Conservation (phyloP, 148 eudicot genomes). For the Heliamphora exappendiculata region DNA sequence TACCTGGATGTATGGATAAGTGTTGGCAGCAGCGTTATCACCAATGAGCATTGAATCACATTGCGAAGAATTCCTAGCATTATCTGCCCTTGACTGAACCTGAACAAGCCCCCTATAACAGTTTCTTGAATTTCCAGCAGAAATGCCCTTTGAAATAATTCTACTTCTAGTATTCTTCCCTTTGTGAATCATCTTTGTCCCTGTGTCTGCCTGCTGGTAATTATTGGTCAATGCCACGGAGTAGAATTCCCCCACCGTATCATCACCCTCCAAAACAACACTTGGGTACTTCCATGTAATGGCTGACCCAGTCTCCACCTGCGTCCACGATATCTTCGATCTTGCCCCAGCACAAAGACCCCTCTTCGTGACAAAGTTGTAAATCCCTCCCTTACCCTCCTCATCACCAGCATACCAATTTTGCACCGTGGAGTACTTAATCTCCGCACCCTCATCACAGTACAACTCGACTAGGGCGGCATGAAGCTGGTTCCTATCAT, state of each 20-base stretch:
- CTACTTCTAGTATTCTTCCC: slow-evolving; percentile 90
- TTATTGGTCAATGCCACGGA: slow-evolving; percentile 91
- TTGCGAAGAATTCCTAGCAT: slow-evolving; percentile 78
- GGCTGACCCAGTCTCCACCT: slow-evolving; percentile 96
- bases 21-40: slow-evolving; percentile 80
- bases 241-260: slow-evolving; percentile 88
- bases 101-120: slow-evolving; percentile 94
- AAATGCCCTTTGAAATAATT: slow-evolving; percentile 89
- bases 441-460: slow-evolving; percentile 67
- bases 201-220: slow-evolving; percentile 91
- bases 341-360: slow-evolving; percentile 76
- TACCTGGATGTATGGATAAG: slow-evolving; percentile 95
- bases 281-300: slow-evolving; percentile 98
- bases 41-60: slow-evolving; percentile 99
- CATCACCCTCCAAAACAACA: slow-evolving; percentile 87
- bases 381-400: slow-evolving; percentile 79
- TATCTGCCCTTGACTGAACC: slow-evolving; percentile 67
- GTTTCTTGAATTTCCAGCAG: slow-evolving; percentile 80
- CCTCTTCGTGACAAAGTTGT: slow-evolving; percentile 89
- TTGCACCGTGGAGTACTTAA: slow-evolving; percentile 86
- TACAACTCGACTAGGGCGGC: slow-evolving; percentile 91
- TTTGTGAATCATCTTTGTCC: slow-evolving; percentile 94
- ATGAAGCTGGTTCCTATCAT: slow-evolving; percentile 80
- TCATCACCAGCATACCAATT: slow-evolving; percentile 96
- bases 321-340: slow-evolving; percentile 96